Percentiles rank a stretch among this genome's conserved stretches.
Conservation (phyloP, 805 yeast species). For the Ogataea corticis region DNA sequence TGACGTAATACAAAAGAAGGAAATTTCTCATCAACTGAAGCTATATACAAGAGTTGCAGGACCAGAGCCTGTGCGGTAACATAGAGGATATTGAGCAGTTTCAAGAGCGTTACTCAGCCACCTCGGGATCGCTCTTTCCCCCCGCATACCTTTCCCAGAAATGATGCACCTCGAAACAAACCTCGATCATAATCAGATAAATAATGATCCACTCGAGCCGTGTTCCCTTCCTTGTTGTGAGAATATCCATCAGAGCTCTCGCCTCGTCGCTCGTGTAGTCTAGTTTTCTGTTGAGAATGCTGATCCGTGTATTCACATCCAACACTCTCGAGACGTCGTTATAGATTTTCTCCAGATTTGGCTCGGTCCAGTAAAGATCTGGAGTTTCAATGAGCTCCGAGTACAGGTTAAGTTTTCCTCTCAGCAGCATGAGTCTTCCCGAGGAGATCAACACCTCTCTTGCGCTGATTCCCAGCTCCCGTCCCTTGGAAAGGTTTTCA, state of each 20-base stretch:
- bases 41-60: too few species aligned
- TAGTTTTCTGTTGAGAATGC: constrained; percentile 77
- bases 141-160: constrained; percentile 55
- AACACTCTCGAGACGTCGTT: constrained; percentile 66
- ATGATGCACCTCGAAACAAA: constrained; percentile 75
- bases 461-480: constrained; percentile 50
- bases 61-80: too few species aligned
- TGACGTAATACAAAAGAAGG: too few species aligned
- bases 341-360: constrained; percentile 76
- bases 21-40: too few species aligned
- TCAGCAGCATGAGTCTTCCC: constrained; percentile 69
- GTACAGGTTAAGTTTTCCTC: constrained; percentile 83
- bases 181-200: constrained; percentile 79
- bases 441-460: constrained; percentile 66
- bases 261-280: constrained; percentile 92
- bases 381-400: constrained; percentile 91
- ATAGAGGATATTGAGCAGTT: too few species aligned
- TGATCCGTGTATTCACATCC: constrained; percentile 76
- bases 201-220: constrained; percentile 89
- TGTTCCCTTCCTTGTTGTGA: constrained; percentile 74
- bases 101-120: too few species aligned
- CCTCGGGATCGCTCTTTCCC: neutral
- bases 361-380: constrained; percentile 91
- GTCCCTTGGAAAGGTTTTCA: constrained; percentile 65
- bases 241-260: constrained; percentile 68